Evolutionary conservation across 169 alveolate genomes (phyloP), one percentile per base, ranked within the genome.

Genomic region (Eimeria zaria): DNA sequence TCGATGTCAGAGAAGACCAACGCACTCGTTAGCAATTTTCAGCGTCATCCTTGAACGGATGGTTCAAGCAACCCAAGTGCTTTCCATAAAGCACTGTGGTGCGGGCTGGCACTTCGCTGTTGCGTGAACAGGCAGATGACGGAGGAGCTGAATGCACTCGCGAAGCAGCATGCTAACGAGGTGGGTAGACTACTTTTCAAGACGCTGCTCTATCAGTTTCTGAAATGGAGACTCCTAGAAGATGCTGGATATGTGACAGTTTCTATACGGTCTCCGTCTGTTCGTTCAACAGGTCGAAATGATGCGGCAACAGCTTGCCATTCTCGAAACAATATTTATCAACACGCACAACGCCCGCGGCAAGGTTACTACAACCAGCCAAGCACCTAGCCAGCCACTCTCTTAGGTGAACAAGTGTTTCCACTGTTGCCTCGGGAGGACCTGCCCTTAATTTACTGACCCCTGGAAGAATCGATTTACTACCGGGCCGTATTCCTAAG

Each of bases 351-450:
- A 87, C 67, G 60, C 81, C 81, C 93, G 93, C 44, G 81, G 93
- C 83, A 87, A 87, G 64, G 93, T 87, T 0, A 87, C 93, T 27
- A 87, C 93, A 62, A 87, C 93, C 9, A 87, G 93, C 93, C 93
- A 87, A 27, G 64, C 53, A 27, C 67, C 93, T 60, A 62, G 80
- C 83, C 78, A 62, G 73, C 39, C 91, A 55, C 22, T 33, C n/a
- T 1, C 76, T 33, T 53, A 55, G 27, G 24, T 44, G 9, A 22
- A n/a, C n/a, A 39, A 73, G 14, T 62, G 73, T 1, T 39, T 62
- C 2, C 5, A 7, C 12, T 30, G 78, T 67, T 67, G 78, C 20
- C 78, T 6, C 33, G 24, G 78, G 78, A 18, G 9, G 16, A 12
- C 74, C 16, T 64, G 36, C n/a, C 44, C 9, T n/a, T 64, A 6